Conservation (phyloP, 2,329 filamentous ascomycete species). For the Tolypocladium nubicola region DNA sequence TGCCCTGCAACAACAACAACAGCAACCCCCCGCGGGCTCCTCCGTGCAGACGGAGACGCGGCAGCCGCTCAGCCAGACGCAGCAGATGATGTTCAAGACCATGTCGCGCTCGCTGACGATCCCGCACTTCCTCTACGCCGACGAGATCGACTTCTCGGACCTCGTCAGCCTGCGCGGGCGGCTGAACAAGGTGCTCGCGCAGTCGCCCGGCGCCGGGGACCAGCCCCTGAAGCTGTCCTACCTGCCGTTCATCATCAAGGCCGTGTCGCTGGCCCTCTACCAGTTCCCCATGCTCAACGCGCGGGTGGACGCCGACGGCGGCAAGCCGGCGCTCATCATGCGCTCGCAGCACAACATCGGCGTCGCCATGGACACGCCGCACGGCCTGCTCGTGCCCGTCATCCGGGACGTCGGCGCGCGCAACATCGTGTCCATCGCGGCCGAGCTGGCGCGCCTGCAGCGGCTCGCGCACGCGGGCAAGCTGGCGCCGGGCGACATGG, state of each 20-base stretch:
- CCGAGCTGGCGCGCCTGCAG: constrained; percentile 66
- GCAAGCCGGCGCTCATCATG: constrained; percentile 66
- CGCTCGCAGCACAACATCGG: constrained; percentile 89
- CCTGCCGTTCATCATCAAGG: constrained; percentile 92
- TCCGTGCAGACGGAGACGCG: constrained; percentile 55
- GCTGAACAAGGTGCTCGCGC: constrained; percentile 55
- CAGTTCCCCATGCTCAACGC: constrained; percentile 83
- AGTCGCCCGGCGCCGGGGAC: constrained; percentile 29
- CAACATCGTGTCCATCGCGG: constrained; percentile 68
- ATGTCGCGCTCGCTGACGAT: constrained; percentile 91
- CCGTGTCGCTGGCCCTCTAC: constrained; percentile 73
- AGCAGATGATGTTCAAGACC: constrained; percentile 91
- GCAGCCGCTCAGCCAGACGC: constrained; percentile 63
- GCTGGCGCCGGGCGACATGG: constrained; percentile 63
- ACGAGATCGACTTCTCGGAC: constrained; percentile 73
- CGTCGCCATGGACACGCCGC: constrained; percentile 87
- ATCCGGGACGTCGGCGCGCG: constrained; percentile 71
- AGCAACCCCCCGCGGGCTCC: constrained; percentile 6
- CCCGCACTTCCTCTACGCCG: constrained; percentile 91
- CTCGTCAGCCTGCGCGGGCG: constrained; percentile 63
- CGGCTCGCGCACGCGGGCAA: constrained; percentile 62
- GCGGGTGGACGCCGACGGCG: constrained; percentile 56
- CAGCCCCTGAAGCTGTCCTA: constrained; percentile 64
- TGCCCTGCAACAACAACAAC: neutral
- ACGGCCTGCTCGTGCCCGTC: constrained; percentile 82